Conservation (phyloP, 2,329 filamentous ascomycete genomes). For the Cladophialophora exuberans region DNA sequence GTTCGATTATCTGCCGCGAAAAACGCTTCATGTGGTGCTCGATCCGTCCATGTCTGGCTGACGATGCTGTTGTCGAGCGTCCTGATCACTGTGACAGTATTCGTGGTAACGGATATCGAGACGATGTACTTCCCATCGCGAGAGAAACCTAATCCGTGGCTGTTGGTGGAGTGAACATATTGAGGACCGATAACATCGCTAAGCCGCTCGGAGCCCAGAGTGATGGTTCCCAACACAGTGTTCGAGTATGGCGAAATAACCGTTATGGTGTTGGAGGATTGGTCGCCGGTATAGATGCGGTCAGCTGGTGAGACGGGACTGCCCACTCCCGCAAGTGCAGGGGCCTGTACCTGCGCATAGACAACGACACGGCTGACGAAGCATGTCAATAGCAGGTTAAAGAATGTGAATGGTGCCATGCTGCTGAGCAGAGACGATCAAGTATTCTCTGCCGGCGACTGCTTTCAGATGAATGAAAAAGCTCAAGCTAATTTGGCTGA, state of each 20-base stretch:
- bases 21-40: constrained; percentile 1
- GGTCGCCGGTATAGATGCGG: constrained; percentile 4
- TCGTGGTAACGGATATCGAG: background rate
- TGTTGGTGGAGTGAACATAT: background rate
- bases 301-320: background rate
- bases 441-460: too few species aligned
- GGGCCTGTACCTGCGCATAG: constrained; percentile 2
- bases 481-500: too few species aligned
- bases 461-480: too few species aligned
- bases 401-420: too few species aligned
- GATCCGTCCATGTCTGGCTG: background rate
- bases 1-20: constrained; percentile 2
- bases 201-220: background rate
- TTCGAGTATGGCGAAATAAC: background rate
- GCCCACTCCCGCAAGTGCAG: background rate
- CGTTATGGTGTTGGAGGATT: constrained; percentile 3
- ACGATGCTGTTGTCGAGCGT: constrained; percentile 4
- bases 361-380: too few species aligned
- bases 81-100: constrained; percentile 2
- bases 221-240: constrained; percentile 3
- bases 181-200: background rate
- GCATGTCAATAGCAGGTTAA: too few species aligned
- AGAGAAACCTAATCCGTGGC: constrained; percentile 1
- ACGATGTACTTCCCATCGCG: constrained; percentile 6
- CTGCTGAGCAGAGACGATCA: too few species aligned